These are phyloP conservation scores for Pleomassaria siparia DNA, from an alignment of 2,329 filamentous ascomycete genomes.

Conservation along the genomic window DNA sequence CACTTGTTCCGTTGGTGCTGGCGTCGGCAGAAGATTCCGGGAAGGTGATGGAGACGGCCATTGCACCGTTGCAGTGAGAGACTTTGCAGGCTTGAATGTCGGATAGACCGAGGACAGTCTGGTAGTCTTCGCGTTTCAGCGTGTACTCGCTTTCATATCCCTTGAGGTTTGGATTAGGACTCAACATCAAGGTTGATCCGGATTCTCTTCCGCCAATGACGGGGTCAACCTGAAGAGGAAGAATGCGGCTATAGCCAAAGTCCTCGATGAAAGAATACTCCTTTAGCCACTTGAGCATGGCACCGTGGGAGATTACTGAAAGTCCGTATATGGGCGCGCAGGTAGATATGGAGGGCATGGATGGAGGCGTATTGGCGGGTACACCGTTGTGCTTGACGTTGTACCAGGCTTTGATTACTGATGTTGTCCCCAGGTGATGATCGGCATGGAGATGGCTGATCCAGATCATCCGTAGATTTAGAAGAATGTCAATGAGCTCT, in stretches of 20 bases:
- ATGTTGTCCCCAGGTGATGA: slow-evolving; percentile 85
- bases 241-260: slow-evolving; percentile 66
- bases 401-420: slow-evolving; percentile 82
- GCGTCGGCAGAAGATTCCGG: slow-evolving; percentile 39
- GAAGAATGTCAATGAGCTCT: slow-evolving; percentile 70
- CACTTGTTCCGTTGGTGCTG: not conserved
- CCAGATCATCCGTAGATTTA: slow-evolving; percentile 78
- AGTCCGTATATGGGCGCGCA: slow-evolving; percentile 23
- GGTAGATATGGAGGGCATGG: slow-evolving; percentile 40
- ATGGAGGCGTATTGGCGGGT: slow-evolving; percentile 25
- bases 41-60: slow-evolving; percentile 77
- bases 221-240: slow-evolving; percentile 51
- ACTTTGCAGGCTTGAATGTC: slow-evolving; percentile 70
- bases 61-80: slow-evolving; percentile 75
- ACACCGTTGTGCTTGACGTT: slow-evolving; percentile 52
- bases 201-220: slow-evolving; percentile 18
- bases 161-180: slow-evolving; percentile 3
- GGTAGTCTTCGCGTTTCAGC: slow-evolving; percentile 33
- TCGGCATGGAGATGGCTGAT: slow-evolving; percentile 96
- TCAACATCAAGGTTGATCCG: slow-evolving; percentile 34
- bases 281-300: slow-evolving; percentile 74
- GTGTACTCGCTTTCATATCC: slow-evolving; percentile 7
- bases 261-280: slow-evolving; percentile 82
- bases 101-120: slow-evolving; percentile 61
- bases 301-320: slow-evolving; percentile 65